phyloP scores from a whole-genome alignment of 2,329 filamentous ascomycete genomes.

The Zelopaecilomyces penicillatus region DNA sequence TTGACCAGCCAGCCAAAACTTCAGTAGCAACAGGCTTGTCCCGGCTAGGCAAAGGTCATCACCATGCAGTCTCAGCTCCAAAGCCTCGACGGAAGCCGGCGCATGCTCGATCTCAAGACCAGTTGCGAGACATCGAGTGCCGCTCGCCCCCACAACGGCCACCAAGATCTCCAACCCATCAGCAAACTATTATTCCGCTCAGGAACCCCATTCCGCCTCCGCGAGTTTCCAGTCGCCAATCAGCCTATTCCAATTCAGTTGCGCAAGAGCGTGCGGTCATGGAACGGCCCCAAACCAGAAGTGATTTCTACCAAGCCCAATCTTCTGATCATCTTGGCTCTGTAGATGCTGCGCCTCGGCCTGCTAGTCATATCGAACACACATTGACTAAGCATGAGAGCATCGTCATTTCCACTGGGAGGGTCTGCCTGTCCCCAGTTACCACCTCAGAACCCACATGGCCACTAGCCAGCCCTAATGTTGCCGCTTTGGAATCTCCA shows the following conservation, averaged over 20 bases:
- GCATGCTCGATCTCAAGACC: conserved; percentile 37
- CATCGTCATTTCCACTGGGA: not conserved
- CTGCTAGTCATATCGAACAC: not conserved
- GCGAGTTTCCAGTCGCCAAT: conserved; percentile 47
- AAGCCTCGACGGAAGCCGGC: conserved; percentile 22
- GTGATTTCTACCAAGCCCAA: conserved; percentile 36
- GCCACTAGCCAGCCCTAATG: conserved; percentile 23
- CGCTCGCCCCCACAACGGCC: conserved; percentile 34
- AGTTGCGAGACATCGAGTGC: conserved; percentile 38
- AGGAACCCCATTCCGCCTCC: conserved; percentile 40
- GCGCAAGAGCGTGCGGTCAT: conserved; percentile 27
- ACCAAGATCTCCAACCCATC: conserved; percentile 33
- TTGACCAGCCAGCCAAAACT: conserved; percentile 16
- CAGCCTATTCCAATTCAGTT: conserved; percentile 32
- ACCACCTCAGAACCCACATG: conserved; percentile 31
- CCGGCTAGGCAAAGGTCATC: no score
- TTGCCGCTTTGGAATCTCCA: conserved; percentile 30
- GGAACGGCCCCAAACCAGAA: conserved; percentile 38
- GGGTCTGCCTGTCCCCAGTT: not conserved
- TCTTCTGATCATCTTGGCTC: conserved; percentile 27
- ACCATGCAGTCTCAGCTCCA: conserved; percentile 18
- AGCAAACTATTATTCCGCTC: conserved; percentile 19
- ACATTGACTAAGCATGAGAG: conserved; percentile 4
- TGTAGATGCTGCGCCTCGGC: not conserved
- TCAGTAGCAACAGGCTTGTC: no score